Conservation (phyloP, 805 yeast genomes). For the Pichia californica region DNA sequence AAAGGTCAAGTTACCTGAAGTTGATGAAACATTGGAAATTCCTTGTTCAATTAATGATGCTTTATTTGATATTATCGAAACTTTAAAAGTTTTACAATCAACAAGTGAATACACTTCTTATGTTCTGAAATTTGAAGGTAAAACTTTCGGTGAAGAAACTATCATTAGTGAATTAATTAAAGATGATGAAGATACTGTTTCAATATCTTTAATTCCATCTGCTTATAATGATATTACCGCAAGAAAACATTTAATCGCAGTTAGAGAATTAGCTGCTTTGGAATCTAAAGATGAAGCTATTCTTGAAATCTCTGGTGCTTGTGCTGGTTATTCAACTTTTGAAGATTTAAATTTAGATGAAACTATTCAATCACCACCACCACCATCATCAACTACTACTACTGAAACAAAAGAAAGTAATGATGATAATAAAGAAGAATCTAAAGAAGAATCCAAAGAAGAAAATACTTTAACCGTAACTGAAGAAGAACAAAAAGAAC, state of each 20-base stretch:
- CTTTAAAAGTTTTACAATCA: constrained; percentile 49
- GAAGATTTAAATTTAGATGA: constrained; percentile 33
- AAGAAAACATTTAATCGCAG: constrained; percentile 53
- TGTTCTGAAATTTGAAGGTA: constrained; percentile 35
- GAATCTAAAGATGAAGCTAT: constrained; percentile 41
- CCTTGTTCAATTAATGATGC: constrained; percentile 35
- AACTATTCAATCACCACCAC: too few relatives aligned
- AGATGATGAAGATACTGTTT: constrained; percentile 27
- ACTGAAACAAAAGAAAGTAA: background rate
- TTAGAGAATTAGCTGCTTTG: constrained; percentile 56
- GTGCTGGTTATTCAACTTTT: constrained; percentile 49
- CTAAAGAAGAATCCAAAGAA: constrained; percentile 16
- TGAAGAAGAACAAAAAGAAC: constrained; percentile 28
- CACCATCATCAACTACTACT: too few relatives aligned
- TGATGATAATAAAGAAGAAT: constrained; percentile 3
- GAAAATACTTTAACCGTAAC: constrained; percentile 19
- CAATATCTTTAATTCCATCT: constrained; percentile 42
- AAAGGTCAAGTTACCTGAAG: constrained; percentile 10
- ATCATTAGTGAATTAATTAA: constrained; percentile 25
- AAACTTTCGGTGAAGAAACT: constrained; percentile 25
- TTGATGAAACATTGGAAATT: constrained; percentile 16
- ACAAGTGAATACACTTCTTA: constrained; percentile 60
- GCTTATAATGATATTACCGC: constrained; percentile 58
- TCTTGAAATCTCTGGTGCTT: constrained; percentile 29
- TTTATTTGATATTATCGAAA: constrained; percentile 50